Conservation (phyloP, 2,329 filamentous ascomycete genomes). For the Xylariaceae sp. region DNA sequence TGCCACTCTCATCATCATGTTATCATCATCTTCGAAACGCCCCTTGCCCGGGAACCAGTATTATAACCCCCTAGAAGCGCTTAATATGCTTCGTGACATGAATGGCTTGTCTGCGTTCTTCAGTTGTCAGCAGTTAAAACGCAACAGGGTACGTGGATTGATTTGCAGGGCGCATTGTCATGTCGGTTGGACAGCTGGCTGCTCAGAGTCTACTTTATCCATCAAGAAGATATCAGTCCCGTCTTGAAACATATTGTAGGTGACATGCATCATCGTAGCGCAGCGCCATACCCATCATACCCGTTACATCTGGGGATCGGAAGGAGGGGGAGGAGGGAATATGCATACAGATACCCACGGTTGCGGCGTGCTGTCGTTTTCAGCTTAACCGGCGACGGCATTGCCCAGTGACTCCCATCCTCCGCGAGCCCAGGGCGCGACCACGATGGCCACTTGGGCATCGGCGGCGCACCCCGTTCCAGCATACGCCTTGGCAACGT, state of each 20-base stretch:
- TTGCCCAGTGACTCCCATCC: slow-evolving; percentile 60
- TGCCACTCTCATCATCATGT: too few species aligned
- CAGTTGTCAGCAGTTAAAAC: background rate
- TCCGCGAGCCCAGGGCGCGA: slow-evolving; percentile 71
- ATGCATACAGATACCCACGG: slow-evolving; percentile 13
- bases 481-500: slow-evolving; percentile 69
- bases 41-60: too few species aligned
- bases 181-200: background rate
- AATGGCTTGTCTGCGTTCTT: too few species aligned
- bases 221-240: slow-evolving; percentile 35
- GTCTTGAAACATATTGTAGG: slow-evolving; percentile 36
- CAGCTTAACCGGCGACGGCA: slow-evolving; percentile 32
- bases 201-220: slow-evolving; percentile 24
- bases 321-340: background rate
- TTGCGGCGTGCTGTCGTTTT: slow-evolving; percentile 6
- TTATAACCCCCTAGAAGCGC: too few species aligned
- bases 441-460: slow-evolving; percentile 70
- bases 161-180: background rate
- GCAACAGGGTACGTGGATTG: background rate
- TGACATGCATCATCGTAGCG: slow-evolving; percentile 31
- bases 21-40: too few species aligned
- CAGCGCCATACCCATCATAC: slow-evolving; percentile 9
- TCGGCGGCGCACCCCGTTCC: slow-evolving; percentile 68
- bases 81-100: too few species aligned
- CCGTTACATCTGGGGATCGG: background rate